Conservation (phyloP, 1,284 basidiomycete species). For the Cryptococcus sp. region DNA sequence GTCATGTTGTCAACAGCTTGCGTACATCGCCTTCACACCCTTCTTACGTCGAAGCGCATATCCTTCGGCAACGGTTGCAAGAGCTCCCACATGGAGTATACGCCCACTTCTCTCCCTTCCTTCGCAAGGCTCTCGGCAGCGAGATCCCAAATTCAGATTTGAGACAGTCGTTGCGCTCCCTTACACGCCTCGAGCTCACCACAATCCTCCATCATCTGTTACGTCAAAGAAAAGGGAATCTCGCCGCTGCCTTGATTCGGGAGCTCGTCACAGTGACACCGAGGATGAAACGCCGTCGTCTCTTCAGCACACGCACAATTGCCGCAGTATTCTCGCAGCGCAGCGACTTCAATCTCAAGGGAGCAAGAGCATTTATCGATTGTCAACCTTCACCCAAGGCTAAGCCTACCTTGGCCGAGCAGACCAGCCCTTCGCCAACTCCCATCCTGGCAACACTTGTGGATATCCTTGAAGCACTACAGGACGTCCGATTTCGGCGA, state of each 20-base stretch:
- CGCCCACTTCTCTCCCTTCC: conserved; percentile 13
- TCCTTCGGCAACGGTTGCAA: conserved; percentile 1
- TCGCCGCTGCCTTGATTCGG: conserved; percentile 15
- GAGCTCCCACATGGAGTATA: background rate
- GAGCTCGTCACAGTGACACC: conserved; percentile 6
- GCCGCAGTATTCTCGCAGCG: conserved; percentile 6
- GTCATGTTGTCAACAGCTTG: background rate
- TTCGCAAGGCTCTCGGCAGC: background rate
- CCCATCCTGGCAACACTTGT: conserved; percentile 19
- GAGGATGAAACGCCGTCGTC: conserved; percentile 6
- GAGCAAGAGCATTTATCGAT: background rate
- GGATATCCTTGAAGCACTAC: conserved; percentile 30
- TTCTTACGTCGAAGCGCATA: background rate
- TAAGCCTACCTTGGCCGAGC: conserved; percentile 22
- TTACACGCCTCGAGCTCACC: conserved; percentile 31
- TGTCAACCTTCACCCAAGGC: conserved; percentile 1
- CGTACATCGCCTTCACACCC: background rate
- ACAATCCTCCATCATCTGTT: conserved; percentile 34
- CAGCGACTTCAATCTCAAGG: conserved; percentile 4
- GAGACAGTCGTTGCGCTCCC: conserved; percentile 1
- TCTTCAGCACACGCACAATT: conserved; percentile 10
- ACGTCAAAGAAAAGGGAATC: conserved; percentile 17
- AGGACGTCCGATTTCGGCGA: conserved; percentile 35
- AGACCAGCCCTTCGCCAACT: conserved; percentile 7
- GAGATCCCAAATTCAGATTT: background rate